Evolutionary conservation across 164 flowering plant species (phyloP), one percentile per base, ranked within the genome.

Genomic region (Akebia trifoliata): DNA sequence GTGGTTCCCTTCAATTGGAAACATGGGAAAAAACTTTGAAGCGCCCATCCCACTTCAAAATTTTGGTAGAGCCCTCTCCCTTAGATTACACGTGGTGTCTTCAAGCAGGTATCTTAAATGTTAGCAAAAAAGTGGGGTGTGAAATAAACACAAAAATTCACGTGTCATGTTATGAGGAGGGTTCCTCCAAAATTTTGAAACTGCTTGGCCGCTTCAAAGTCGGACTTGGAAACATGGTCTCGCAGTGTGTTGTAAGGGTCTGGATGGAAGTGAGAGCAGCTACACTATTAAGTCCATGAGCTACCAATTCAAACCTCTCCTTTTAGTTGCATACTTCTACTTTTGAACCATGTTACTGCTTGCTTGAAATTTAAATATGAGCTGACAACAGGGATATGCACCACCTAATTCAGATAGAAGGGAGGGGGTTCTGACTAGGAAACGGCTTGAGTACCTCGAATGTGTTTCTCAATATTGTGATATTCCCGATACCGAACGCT

Each of bases 351-450:
- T 46, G 26, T 57, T 62, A 29, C 65, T 75, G 57, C 66, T 63
- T 73, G 62, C 60, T 69, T 66, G 62, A 70, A 79, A 49, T 78
- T 84, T 78, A 66, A 81, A 73, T 42, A 79, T 78, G 79, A 78
- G 83, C 90, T 87, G 92, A 93, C 94, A 69, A 86, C 97, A 93
- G 99, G 99, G 97, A 76, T 93, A 90, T 90, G 97, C 96, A 90
- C 87, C 99, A 76, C 83, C 97, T 86, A 90, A 86, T 90, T 90
- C 96, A 84, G 99, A 93, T 83, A 86, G 97, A 90, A 86, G 95
- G 93, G 97, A 84, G 73, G 90, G 79, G 40, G 90, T 90, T 67
- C 61, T 93, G 67, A 79, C 76, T 67, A 87, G 99, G 69, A 93
- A 90, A 71, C 90, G 95, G 31, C 68, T 79, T 59, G 99, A 93